phyloP scores from a whole-genome alignment of 208 protist genomes.

The Crithidia bombi region DNA sequence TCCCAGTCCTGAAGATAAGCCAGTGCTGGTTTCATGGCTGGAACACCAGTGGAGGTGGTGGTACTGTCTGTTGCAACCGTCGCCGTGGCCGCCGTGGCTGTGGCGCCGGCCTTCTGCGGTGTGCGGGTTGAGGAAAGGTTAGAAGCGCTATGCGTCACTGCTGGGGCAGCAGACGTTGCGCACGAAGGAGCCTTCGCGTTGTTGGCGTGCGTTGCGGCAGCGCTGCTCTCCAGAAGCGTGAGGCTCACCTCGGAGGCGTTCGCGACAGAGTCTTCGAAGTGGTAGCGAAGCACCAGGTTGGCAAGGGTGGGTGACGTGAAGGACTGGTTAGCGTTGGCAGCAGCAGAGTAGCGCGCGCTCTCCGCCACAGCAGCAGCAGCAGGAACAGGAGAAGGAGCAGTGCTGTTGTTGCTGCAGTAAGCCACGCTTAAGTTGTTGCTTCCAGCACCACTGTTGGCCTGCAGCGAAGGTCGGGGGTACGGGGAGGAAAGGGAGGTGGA shows the following conservation, averaged over 20 bases:
- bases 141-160: background rate
- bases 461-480: background rate
- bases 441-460: background rate
- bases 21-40: slow-evolving; percentile 1
- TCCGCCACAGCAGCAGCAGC: background rate
- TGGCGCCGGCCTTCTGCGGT: background rate
- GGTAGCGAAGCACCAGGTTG: slow-evolving; percentile 5
- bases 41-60: background rate
- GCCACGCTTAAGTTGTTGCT: background rate
- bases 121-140: background rate
- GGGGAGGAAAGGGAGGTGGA: background rate
- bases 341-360: background rate
- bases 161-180: background rate
- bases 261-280: slow-evolving; percentile 16
- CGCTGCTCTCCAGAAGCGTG: background rate
- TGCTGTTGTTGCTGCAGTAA: background rate
- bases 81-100: background rate
- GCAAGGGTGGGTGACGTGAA: slow-evolving; percentile 32
- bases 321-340: slow-evolving; percentile 4
- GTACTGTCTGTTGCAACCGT: background rate
- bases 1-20: slow-evolving; percentile 40
- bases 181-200: background rate
- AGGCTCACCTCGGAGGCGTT: slow-evolving; percentile 2
- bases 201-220: background rate
- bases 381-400: no score